Conservation (phyloP, 495 filamentous ascomycete genomes). For the Hyaloscypha bicolor region DNA sequence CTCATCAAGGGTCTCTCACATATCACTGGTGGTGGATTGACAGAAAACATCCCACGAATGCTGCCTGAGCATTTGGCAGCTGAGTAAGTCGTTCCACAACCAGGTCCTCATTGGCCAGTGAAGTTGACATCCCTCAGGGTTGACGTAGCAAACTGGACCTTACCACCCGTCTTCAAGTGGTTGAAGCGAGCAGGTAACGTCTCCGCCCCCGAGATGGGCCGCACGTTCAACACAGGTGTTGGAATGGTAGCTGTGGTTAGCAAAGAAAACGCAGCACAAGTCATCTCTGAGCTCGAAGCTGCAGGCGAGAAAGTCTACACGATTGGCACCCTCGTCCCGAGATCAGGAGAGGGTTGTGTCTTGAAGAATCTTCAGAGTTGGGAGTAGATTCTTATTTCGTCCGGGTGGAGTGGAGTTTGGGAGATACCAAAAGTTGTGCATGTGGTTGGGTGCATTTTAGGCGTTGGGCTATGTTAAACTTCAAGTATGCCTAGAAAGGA, state of each 20-base stretch:
- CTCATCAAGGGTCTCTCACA: constrained; percentile 88
- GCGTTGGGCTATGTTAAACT: neutral
- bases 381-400: constrained; percentile 38
- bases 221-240: constrained; percentile 92
- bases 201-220: constrained; percentile 72
- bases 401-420: constrained; percentile 17
- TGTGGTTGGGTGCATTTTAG: neutral
- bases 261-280: constrained; percentile 53
- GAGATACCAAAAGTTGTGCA: constrained; percentile 25
- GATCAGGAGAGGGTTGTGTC: constrained; percentile 65
- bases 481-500: too few species aligned
- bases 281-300: constrained; percentile 53
- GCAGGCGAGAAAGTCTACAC: constrained; percentile 75
- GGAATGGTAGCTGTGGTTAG: constrained; percentile 89
- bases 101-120: neutral
- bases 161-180: constrained; percentile 81
- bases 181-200: constrained; percentile 78
- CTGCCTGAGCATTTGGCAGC: constrained; percentile 65
- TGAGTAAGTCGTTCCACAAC: constrained; percentile 14
- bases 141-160: constrained; percentile 69
- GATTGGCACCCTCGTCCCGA: constrained; percentile 68
- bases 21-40: constrained; percentile 91
- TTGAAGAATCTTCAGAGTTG: constrained; percentile 72
- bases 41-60: constrained; percentile 85
- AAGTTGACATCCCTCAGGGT: constrained; percentile 60